Percentiles rank a stretch among this genome's conserved stretches.
Conservation (phyloP, 2,329 filamentous ascomycete species). For the Colletotrichum musicola region DNA sequence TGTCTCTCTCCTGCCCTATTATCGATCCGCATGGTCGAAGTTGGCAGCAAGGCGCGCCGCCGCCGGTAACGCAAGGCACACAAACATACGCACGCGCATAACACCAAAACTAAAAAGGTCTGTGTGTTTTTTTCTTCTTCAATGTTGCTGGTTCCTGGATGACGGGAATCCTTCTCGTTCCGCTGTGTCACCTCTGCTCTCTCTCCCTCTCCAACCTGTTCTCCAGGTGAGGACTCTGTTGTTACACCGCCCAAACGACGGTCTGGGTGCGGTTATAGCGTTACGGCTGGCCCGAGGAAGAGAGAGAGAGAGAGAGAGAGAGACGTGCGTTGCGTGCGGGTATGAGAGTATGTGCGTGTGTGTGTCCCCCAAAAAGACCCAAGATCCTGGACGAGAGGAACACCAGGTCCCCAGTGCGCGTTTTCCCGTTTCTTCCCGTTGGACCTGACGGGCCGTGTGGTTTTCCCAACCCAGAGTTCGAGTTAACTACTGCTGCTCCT, state of each 20-base stretch:
- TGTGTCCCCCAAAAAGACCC: not conserved
- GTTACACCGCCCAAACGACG: no score
- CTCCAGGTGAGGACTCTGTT: not conserved
- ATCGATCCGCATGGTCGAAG: not conserved
- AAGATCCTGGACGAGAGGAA: constrained; percentile 4
- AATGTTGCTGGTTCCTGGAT: not conserved
- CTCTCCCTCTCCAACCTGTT: not conserved
- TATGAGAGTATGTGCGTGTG: no score
- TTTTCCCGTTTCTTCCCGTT: not conserved
- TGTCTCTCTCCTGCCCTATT: not conserved
- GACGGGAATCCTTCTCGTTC: not conserved
- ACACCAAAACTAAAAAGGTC: not conserved
- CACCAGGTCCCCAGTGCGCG: not conserved
- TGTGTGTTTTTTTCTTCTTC: not conserved
- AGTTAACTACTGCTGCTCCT: no score
- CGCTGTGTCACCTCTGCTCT: not conserved
- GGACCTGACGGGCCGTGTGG: no score
- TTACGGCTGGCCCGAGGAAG: no score
- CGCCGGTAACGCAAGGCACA: not conserved
- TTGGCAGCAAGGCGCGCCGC: not conserved
- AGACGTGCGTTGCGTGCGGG: no score
- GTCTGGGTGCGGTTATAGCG: no score
- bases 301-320: no score
- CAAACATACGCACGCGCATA: not conserved
- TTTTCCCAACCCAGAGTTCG: no score